Evolutionary conservation across 495 filamentous ascomycete species (phyloP), one percentile per base, ranked within the genome.

Genomic region (Penicillium simplicissimum): DNA sequence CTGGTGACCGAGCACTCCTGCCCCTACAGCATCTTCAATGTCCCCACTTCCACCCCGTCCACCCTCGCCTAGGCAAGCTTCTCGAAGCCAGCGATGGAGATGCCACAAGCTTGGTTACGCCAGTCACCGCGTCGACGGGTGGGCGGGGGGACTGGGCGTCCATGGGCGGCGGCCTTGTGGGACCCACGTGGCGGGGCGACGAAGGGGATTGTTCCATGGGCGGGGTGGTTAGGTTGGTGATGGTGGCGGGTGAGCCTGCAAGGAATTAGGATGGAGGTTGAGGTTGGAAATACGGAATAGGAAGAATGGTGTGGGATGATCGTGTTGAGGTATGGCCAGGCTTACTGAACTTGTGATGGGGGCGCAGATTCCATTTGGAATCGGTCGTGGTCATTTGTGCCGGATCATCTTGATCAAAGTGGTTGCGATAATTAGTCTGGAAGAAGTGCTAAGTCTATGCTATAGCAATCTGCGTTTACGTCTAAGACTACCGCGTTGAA

Each of bases 131-230:
- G 8, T 28, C 11, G 14, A n/a, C 17, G 51, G 51, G 23, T 3
- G 23, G 23, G 23, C 3, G 23, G 23, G 23, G 21, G 19, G 28
- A 43, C 38, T 43, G 38, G 11, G 25, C 35, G 25, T 31, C 57
- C 57, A 52, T 45, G 57, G 57, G 34, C 31, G 57, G 37, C 17
- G 57, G 17, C 8, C 23, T 6, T 57, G 53, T 57, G 53, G 53
- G 53, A 37, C 53, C 59, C 59, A 62, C 59, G 59, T 52, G 53
- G 59, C 36, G 59, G 59, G 54, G 59, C 59, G 23, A 40, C 23
- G 53, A 34, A 6, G 13, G n/a, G 34, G 13, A 33, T 31, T 31
- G 5, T 42, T 62, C 59, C 53, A 48, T 52, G 52, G 59, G 28
- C 34, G 15, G 53, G 7, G 28, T 31, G 28, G 35, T 4, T 31